phyloP scores from a whole-genome alignment of 768 basidiomycete species.

The Mycena haematopus region DNA sequence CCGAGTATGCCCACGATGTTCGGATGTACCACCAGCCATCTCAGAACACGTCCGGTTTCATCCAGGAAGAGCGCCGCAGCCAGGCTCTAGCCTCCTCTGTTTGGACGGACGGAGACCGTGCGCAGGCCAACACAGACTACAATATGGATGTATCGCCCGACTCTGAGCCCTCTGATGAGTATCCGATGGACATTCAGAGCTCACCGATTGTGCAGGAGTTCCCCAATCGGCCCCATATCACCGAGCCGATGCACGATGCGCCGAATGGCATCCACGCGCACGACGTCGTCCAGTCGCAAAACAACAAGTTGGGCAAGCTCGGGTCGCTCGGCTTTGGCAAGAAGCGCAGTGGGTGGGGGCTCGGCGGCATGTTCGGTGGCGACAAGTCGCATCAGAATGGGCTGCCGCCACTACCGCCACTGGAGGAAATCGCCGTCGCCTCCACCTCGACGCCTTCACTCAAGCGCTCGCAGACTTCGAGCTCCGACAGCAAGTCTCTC shows the following conservation, averaged over 20 bases:
- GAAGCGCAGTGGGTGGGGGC: slow-evolving; percentile 71
- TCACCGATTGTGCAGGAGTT: slow-evolving; percentile 61
- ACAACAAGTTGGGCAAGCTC: slow-evolving; percentile 63
- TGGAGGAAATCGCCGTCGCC: slow-evolving; percentile 70
- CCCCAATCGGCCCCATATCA: slow-evolving; percentile 49
- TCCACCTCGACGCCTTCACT: slow-evolving; percentile 66
- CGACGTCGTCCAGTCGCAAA: slow-evolving; percentile 47
- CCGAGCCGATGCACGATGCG: slow-evolving; percentile 46
- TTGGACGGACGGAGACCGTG: slow-evolving; percentile 31
- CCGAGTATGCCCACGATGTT: slow-evolving; percentile 42
- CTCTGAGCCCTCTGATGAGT: slow-evolving; percentile 51
- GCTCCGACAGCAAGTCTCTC: slow-evolving; percentile 73
- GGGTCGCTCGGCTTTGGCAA: slow-evolving; percentile 68
- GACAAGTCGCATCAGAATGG: slow-evolving; percentile 69
- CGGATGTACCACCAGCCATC: slow-evolving; percentile 42
- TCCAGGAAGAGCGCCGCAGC: slow-evolving; percentile 37
- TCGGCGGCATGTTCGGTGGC: slow-evolving; percentile 70
- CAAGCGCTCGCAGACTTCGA: slow-evolving; percentile 81
- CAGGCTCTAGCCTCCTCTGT: slow-evolving; percentile 36
- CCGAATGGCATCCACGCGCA: slow-evolving; percentile 37
- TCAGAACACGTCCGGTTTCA: slow-evolving; percentile 35
- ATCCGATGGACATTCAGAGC: slow-evolving; percentile 58
- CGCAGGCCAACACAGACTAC: slow-evolving; percentile 49
- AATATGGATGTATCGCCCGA: slow-evolving; percentile 69
- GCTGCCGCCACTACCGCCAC: slow-evolving; percentile 74